Base-by-base conservation (phyloP, 1,284 basidiomycete genomes). In the Peniophora sp. region DNA sequence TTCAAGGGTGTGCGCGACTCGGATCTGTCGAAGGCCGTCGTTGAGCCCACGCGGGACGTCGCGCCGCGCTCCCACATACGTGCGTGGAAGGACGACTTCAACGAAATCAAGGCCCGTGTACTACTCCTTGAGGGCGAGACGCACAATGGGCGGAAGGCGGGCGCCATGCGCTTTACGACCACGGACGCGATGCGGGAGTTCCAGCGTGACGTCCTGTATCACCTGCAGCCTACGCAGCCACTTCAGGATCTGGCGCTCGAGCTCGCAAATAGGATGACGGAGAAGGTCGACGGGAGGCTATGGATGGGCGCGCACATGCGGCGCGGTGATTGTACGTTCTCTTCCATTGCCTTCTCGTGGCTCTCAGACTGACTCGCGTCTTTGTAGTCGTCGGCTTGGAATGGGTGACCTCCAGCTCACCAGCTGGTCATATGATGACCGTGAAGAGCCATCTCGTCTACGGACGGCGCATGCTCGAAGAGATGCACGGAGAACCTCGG, bases 281-380 rank as follows among this genome's bases (percentile, higher is more conserved):
- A 63, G 24, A 34, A 58, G 32, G 66, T 60, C 9, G 60, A 50
- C 0, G 73, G 73, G 2, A 60, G 73, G n/a, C 60, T 68, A 44
- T 75, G 75, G 75, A 64, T 73, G 61, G 68, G 67, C 27, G 71
- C 68, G 2, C 75, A 75, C 36, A 74, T 77, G 72, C 67, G 73
- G 22, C 62, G 73, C 35, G 74, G 75, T 1, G 75, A 74, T 48
- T 75, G 67, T 70, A 52, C 58, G 68, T 36, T 3, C 27, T 32
- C 12, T 32, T n/a, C n/a, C n/a, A n/a, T n/a, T n/a, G n/a, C n/a
- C 27, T 32, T 32, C 27, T 32, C 27, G 27, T 32, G 12, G 27
- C 27, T 32, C 27, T 6, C 12, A 5, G 12, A 12, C 27, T 32
- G 27, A 32, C 27, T 12, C 27, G 6, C 12, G 12, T 32, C 27